These are phyloP conservation scores for Vitellaria paradoxa DNA, from an alignment of 179 eudicot species.

Conservation along the genomic window DNA sequence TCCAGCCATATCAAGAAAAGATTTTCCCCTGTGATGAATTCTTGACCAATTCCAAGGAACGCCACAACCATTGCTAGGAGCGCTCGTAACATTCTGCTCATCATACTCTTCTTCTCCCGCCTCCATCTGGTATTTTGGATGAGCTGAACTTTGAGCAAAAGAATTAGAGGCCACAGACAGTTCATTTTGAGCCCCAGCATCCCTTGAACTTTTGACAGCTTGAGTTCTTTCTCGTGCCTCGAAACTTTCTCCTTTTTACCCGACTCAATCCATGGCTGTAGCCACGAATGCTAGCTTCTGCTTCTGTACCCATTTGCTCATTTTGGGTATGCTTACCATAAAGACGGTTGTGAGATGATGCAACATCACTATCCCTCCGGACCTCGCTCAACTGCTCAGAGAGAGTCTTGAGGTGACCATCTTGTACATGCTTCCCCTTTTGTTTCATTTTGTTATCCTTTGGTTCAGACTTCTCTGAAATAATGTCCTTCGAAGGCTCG, in stretches of 20 bases:
- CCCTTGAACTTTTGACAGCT: slow-evolving; percentile 38
- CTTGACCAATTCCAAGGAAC: slow-evolving; percentile 97
- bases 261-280: slow-evolving; percentile 43
- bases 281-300: slow-evolving; percentile 48
- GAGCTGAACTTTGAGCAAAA: slow-evolving; percentile 50
- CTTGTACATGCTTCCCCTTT: slow-evolving; percentile 38
- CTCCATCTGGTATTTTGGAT: slow-evolving; percentile 30
- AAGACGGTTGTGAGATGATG: slow-evolving; percentile 43
- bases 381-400: slow-evolving; percentile 58
- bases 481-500: slow-evolving; percentile 20
- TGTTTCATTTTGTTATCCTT: slow-evolving; percentile 32
- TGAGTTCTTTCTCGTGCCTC: slow-evolving; percentile 58
- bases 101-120: slow-evolving; percentile 38
- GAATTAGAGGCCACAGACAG: slow-evolving; percentile 86
- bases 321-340: slow-evolving; percentile 29
- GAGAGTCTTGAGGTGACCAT: slow-evolving; percentile 37
- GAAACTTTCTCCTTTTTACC: slow-evolving; percentile 70
- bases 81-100: slow-evolving; percentile 48
- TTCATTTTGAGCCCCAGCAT: slow-evolving; percentile 48
- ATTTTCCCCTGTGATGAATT: slow-evolving; percentile 85
- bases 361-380: slow-evolving; percentile 49
- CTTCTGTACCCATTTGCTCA: slow-evolving; percentile 38
- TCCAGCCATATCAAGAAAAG: slow-evolving; percentile 88
- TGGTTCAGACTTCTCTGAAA: slow-evolving; percentile 21
- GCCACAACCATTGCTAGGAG: slow-evolving; percentile 80